phyloP scores from a whole-genome alignment of 345 rosid species.

The Eucalyptus cladocalyx region DNA sequence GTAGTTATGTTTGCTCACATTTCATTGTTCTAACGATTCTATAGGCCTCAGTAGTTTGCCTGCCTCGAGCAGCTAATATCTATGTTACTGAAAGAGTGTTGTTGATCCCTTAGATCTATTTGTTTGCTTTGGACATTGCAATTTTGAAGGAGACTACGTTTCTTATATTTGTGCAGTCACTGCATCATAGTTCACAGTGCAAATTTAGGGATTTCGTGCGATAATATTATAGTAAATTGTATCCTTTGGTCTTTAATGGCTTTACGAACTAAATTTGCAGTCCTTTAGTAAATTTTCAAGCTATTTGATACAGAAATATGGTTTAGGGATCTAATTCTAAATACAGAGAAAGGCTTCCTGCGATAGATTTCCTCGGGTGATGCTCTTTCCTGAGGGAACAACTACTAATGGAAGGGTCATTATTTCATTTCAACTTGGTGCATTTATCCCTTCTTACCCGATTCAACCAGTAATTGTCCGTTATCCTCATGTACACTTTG shows the following conservation, averaged over 20 bases:
- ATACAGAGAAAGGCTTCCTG: conserved; percentile 97
- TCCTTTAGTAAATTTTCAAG: conserved; percentile 44
- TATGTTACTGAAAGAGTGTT: neutral
- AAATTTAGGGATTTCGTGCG: neutral
- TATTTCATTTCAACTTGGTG: conserved; percentile 94
- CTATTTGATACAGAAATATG: conserved; percentile 93
- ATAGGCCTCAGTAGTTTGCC: neutral
- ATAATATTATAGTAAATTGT: neutral
- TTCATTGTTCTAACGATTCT: neutral
- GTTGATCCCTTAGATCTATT: neutral
- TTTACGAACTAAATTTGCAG: conserved; percentile 12
- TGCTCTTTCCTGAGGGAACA: conserved; percentile 97
- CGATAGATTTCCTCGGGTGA: conserved; percentile 68
- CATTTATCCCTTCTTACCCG: conserved; percentile 77
- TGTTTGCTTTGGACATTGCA: neutral
- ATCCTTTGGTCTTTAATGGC: neutral
- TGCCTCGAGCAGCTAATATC: neutral
- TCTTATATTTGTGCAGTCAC: neutral
- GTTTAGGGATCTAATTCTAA: conserved; percentile 66
- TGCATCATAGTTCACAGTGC: neutral
- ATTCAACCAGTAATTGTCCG: conserved; percentile 88
- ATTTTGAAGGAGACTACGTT: neutral
- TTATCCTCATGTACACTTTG: conserved; percentile 96
- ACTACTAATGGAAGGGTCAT: conserved; percentile 82
- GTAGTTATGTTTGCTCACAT: neutral